phyloP scores from a whole-genome alignment of 306 rosid species.

The Cicer bijugum region DNA sequence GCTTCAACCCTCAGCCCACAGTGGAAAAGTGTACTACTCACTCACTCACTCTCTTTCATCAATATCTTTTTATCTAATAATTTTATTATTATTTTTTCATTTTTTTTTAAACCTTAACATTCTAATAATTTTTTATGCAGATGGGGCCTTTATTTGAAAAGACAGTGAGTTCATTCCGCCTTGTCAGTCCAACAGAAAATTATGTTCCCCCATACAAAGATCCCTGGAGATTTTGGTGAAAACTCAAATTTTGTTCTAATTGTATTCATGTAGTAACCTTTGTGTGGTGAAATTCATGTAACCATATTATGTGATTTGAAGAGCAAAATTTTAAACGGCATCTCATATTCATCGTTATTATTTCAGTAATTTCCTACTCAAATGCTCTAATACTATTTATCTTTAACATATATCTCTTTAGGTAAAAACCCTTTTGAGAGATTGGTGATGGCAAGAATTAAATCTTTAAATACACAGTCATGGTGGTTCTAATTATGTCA shows the following conservation, averaged over 20 bases:
- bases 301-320: slow-evolving; percentile 19
- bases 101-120: background rate
- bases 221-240: slow-evolving; percentile 99
- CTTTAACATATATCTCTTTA: background rate
- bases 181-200: slow-evolving; percentile 73
- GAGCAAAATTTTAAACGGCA: slow-evolving; percentile 17
- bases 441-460: too few relatives aligned
- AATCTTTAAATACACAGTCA: background rate
- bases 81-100: background rate
- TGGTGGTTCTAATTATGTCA: background rate
- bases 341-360: slow-evolving; percentile 21
- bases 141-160: slow-evolving; percentile 78
- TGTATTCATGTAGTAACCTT: slow-evolving; percentile 34
- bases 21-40: slow-evolving; percentile 66
- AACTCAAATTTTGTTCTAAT: slow-evolving; percentile 31
- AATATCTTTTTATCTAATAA: too few relatives aligned
- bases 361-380: background rate
- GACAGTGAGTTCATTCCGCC: slow-evolving; percentile 83
- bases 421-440: background rate
- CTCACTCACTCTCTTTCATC: background rate
- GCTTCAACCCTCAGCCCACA: slow-evolving; percentile 86
- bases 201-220: slow-evolving; percentile 95
- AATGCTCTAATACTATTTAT: background rate
- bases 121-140: slow-evolving; percentile 56
- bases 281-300: slow-evolving; percentile 20